Evolutionary conservation across 805 yeast species (phyloP), one percentile per base, ranked within the genome.

Genomic region (Barnettozyma wickerhamii): DNA sequence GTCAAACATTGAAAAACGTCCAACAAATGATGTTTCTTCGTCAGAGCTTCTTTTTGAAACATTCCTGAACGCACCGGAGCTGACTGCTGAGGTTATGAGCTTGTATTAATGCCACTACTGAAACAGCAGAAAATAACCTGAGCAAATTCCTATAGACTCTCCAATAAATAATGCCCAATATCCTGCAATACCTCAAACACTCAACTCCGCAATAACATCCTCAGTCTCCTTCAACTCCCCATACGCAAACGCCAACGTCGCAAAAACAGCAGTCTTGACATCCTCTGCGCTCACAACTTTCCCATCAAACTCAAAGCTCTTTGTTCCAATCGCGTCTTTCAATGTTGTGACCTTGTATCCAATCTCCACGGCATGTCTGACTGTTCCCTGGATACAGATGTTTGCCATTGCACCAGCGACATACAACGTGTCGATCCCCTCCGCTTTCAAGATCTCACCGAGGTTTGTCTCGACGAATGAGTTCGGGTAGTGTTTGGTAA

Each of bases 361-460:
- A 6, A 43, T 9, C 35, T 51, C 55, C 15, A 35, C 15, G 13
- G 47, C 52, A 14, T 44, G 43, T 45, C 55, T 47, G 4, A 37
- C 43, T 4, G 52, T 49, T 5, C 53, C 55, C 32, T 51, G 45
- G 26, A 51, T 30, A 41, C 53, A 51, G 9, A 51, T 31, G 13
- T 49, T 50, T 3, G 53, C 41, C 52, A 48, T 49, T 5, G 53
- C 50, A 36, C 55, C 53, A 19, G 46, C 32, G 7, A 51, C 23
- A 19, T 43, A 36, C 7, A 49, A 23, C 6, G 36, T 35, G 9
- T 41, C 38, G 33, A 51, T 35, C 1, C 37, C 40, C 6, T 41
- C 24, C 4, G 17, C 9, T 23, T 43, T 32, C 19, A 51, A 36
- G 10, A 43, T 13, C 19, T 45, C 37, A 10, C 40, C 23, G 10